These are phyloP conservation scores for Hypomyces rosellus DNA, from an alignment of 2,329 filamentous ascomycete genomes.

Conservation along the genomic window DNA sequence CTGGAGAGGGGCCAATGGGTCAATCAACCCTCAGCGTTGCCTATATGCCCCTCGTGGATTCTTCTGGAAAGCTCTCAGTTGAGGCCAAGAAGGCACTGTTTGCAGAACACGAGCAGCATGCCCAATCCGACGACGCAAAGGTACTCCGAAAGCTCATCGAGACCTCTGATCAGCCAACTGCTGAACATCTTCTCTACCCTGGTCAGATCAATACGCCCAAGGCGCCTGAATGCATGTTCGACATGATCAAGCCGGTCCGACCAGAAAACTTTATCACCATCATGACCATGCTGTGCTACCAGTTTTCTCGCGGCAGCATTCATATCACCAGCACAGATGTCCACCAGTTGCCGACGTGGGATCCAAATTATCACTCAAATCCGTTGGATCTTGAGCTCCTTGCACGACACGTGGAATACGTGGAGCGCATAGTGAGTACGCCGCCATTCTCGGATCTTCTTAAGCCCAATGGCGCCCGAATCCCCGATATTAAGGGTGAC, in stretches of 20 bases:
- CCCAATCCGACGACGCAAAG: constrained; percentile 1
- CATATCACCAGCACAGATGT: constrained; percentile 45
- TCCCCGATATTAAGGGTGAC: constrained; percentile 18
- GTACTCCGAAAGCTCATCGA: constrained; percentile 18
- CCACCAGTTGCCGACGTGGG: constrained; percentile 32
- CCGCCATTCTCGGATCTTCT: constrained; percentile 34
- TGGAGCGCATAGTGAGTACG: constrained; percentile 31
- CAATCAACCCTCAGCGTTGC: constrained; percentile 7
- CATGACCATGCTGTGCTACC: constrained; percentile 52
- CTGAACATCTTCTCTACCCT: constrained; percentile 28
- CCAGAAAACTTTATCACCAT: constrained; percentile 46
- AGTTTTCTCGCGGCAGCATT: constrained; percentile 52
- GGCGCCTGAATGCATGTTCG: constrained; percentile 14
- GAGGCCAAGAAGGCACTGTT: constrained; percentile 1
- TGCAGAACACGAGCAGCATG: constrained; percentile 1
- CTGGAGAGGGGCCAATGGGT: constrained; percentile 24
- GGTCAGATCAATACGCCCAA: constrained; percentile 22
- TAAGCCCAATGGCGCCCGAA: constrained; percentile 27
- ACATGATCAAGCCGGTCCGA: constrained; percentile 12
- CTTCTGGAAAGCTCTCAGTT: constrained; percentile 2
- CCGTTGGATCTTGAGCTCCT: constrained; percentile 51
- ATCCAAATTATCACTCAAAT: constrained; percentile 28
- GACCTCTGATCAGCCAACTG: constrained; percentile 21
- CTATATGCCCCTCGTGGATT: constrained; percentile 5
- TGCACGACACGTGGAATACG: constrained; percentile 36